Base-by-base conservation (phyloP, 208 protist genomes). In the Acanthamoeba castellanii region DNA sequence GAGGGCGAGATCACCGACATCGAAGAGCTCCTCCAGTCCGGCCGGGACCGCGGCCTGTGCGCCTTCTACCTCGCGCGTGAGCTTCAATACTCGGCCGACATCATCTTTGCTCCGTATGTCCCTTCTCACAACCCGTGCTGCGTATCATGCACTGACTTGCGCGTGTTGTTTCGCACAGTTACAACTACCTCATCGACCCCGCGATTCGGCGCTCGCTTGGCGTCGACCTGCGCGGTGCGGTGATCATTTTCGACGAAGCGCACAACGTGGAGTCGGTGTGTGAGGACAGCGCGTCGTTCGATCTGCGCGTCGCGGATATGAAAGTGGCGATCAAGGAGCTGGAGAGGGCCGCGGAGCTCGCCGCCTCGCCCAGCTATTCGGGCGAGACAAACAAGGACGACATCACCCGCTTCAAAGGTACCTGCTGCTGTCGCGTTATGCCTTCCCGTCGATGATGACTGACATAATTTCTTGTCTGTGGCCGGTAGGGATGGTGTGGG, bases 181-280 rank as follows among this genome's bases (percentile, higher is more conserved):
- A 99, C 96, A 99, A 99, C 95, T 99, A 99, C 95, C 93, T 99
- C n/a, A 97, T 99, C 20, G 99, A 99, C 94, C 97, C 98, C 18
- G 50, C 96, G 9, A 99, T 99, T 81, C 98, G 99, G 27, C 96
- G 97, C 11, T 55, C 59, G 4, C 88, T 96, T 96, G 98, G 98
- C 98, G 95, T 98, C 93, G 96, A 98, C 1, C 91, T 99, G 8
- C 96, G 98, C 84, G 93, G 98, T 78, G 84, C 97, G 6, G 97
- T 99, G 81, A 93, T 99, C 87, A 98, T 99, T 34, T 98, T 99
- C 32, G 99, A 99, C 95, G 99, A 99, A 95, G 99, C 98, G 13
- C 99, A 99, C 96, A 99, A 99, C 96, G 96, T 99, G 87, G 89
- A 95, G 30, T 87, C 78, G 16, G 32, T 84, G 45, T 97, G 95